phyloP scores from a whole-genome alignment of 2,329 filamentous ascomycete species.

The Westerdykella aurantiaca region DNA sequence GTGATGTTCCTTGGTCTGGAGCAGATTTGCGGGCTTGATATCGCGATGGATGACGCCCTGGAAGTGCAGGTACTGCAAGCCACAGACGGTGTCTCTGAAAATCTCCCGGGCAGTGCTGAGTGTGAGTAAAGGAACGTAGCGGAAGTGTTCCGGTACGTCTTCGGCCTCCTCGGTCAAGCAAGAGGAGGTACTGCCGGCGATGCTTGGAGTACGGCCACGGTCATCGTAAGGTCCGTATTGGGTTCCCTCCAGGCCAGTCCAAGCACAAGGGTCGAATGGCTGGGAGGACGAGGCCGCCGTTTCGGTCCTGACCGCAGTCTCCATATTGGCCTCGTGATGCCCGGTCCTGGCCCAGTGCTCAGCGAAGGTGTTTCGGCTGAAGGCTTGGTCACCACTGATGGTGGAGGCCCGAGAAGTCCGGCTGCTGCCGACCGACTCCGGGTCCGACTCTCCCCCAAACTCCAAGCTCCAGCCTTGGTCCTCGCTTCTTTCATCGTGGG shows the following conservation, averaged over 20 bases:
- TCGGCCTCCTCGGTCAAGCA: conserved; percentile 36
- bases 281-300: conserved; percentile 14
- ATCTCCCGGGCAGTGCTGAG: conserved; percentile 73
- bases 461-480: conserved; percentile 80
- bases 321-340: conserved; percentile 25
- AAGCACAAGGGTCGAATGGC: conserved; percentile 3
- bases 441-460: conserved; percentile 59
- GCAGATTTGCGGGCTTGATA: conserved; percentile 67
- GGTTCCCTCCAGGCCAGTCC: conserved; percentile 64
- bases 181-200: conserved; percentile 69
- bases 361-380: conserved; percentile 15
- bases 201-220: conserved; percentile 65
- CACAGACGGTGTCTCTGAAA: conserved; percentile 88
- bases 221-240: conserved; percentile 69
- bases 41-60: conserved; percentile 49
- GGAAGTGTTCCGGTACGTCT: conserved; percentile 78
- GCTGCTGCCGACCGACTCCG: conserved; percentile 39
- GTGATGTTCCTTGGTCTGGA: conserved; percentile 76
- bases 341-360: conserved; percentile 15
- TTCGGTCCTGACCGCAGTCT: conserved; percentile 30
- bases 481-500: conserved; percentile 29
- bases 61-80: conserved; percentile 75
- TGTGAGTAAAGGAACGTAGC: conserved; percentile 90
- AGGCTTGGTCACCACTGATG: conserved; percentile 14
- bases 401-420: conserved; percentile 22